Percentiles rank a stretch among this genome's conserved stretches.
Conservation (phyloP, 2,329 filamentous ascomycete genomes). For the Cladophialophora bantiana region DNA sequence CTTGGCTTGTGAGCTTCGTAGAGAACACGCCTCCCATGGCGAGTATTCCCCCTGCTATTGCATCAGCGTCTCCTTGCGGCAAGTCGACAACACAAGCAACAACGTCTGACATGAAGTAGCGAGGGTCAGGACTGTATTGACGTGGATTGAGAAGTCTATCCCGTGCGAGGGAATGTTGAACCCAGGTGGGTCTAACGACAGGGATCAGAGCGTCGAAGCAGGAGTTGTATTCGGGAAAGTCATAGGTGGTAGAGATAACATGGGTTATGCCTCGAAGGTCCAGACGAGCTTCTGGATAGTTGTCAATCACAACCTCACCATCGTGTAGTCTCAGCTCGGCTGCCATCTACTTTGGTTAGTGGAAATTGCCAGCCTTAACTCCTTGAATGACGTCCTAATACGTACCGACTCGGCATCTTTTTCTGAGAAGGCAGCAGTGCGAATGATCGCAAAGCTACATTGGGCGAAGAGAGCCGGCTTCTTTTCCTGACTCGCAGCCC, state of each 20-base stretch:
- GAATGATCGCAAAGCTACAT: conserved; percentile 55
- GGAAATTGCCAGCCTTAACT: neutral
- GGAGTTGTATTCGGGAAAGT: conserved; percentile 85
- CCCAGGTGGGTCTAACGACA: conserved; percentile 83
- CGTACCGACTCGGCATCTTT: conserved; percentile 52
- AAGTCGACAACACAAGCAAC: conserved; percentile 83
- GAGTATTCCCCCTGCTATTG: conserved; percentile 86
- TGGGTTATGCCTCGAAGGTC: conserved; percentile 56
- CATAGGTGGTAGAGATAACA: conserved; percentile 77
- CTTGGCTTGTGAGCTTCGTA: conserved; percentile 72
- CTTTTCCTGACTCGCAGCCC: conserved; percentile 7
- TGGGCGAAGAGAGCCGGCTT: conserved; percentile 50
- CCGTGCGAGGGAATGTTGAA: conserved; percentile 72
- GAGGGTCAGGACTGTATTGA: conserved; percentile 87
- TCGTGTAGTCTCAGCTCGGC: conserved; percentile 56
- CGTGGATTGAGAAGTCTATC: conserved; percentile 77
- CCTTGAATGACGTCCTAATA: conserved; percentile 23
- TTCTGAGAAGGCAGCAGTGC: conserved; percentile 49
- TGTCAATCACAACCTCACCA: conserved; percentile 55
- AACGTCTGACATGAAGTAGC: conserved; percentile 87
- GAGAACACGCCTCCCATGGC: conserved; percentile 87
- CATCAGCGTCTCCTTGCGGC: conserved; percentile 85
- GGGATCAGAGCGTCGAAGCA: conserved; percentile 80
- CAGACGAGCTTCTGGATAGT: conserved; percentile 47
- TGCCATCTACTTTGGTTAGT: conserved; percentile 50